Evolutionary conservation across 345 rosid species (phyloP).

Genomic region (Eucalyptus albens): DNA sequence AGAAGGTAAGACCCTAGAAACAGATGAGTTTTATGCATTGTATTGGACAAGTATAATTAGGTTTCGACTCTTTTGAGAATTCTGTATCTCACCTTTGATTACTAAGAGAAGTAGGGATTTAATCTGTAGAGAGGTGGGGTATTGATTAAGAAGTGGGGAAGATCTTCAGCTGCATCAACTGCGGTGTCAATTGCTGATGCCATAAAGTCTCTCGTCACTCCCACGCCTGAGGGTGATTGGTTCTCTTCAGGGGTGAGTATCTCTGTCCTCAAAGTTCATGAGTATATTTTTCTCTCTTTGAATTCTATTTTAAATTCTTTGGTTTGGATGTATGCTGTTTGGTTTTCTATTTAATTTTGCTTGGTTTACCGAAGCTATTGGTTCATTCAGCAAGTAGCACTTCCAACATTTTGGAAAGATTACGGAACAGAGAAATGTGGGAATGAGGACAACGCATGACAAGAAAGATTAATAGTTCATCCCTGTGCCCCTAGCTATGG

Average conservation of each 20-base stretch:
- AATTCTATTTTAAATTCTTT: neutral
- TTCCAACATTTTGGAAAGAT: neutral
- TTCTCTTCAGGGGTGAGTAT: conserved; percentile 83
- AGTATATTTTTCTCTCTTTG: neutral
- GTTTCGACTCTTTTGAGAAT: neutral
- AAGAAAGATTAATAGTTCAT: neutral
- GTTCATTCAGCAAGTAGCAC: neutral
- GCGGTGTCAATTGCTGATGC: conserved; percentile 89
- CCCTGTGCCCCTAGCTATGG: neutral
- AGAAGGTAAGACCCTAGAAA: conserved; percentile 36
- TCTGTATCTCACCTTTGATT: neutral
- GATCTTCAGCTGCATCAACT: conserved; percentile 99
- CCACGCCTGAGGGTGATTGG: conserved; percentile 96
- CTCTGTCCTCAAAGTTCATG: neutral
- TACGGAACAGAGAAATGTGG: neutral
- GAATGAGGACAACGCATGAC: neutral
- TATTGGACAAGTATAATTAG: neutral
- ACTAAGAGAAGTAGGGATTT: neutral
- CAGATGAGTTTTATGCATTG: neutral
- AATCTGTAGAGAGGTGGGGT: conserved; percentile 82
- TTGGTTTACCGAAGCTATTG: neutral
- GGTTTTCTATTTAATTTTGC: neutral
- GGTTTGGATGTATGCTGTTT: neutral
- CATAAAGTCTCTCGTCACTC: conserved; percentile 78
- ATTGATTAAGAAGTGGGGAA: conserved; percentile 95